These are phyloP conservation scores for Trichopus zeylanicus DNA, from an alignment of 116 monocot species.

Conservation along the genomic window DNA sequence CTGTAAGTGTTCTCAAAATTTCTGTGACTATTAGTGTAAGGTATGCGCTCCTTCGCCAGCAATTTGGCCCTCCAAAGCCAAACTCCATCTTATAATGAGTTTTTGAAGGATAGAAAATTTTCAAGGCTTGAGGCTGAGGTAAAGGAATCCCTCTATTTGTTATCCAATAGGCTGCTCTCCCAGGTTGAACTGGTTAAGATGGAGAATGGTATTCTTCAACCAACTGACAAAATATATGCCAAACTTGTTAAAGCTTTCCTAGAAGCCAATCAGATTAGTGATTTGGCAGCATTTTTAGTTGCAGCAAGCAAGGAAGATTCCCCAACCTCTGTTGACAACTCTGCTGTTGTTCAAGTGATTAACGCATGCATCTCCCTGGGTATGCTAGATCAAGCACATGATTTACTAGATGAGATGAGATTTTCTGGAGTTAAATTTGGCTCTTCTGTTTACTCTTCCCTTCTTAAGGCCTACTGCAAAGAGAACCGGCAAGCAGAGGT, in stretches of 20 bases:
- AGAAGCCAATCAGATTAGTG: constrained; percentile 52
- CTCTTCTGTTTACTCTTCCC: constrained; percentile 61
- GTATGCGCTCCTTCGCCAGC: constrained; percentile 19
- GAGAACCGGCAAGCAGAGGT: constrained; percentile 54
- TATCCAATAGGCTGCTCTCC: constrained; percentile 47
- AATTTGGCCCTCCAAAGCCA: too few species aligned
- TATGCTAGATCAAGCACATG: constrained; percentile 82
- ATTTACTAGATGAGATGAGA: constrained; percentile 90
- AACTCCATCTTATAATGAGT: constrained; percentile 47
- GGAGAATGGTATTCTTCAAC: constrained; percentile 80
- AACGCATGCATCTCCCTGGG: constrained; percentile 68
- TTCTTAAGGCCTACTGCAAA: constrained; percentile 83
- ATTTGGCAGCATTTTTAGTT: constrained; percentile 65
- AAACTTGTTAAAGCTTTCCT: constrained; percentile 77
- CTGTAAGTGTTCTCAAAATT: constrained; percentile 13
- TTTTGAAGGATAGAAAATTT: constrained; percentile 48
- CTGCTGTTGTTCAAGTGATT: constrained; percentile 70
- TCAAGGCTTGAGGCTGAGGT: constrained; percentile 52
- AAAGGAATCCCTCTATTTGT: constrained; percentile 37
- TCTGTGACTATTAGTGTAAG: constrained; percentile 7
- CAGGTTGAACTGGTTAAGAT: constrained; percentile 60
- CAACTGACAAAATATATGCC: constrained; percentile 83
- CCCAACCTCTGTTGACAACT: constrained; percentile 62
- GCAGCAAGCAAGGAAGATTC: constrained; percentile 62
- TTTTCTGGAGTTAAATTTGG: constrained; percentile 63